These are phyloP conservation scores for Apodospora peruviana DNA, from an alignment of 495 filamentous ascomycete genomes.

Conservation along the genomic window DNA sequence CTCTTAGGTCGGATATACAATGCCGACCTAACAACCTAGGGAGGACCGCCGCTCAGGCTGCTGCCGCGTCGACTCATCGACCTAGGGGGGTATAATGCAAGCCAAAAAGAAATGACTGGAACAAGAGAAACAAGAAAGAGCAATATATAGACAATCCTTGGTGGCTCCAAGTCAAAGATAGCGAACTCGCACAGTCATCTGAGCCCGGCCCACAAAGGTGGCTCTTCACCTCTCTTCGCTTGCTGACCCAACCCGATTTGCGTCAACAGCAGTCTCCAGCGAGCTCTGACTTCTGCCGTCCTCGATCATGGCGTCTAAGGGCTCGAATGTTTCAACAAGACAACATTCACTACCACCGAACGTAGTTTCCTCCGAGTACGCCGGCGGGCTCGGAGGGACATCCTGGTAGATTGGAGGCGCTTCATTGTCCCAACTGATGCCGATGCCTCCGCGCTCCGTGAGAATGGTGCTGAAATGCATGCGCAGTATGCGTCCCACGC, in stretches of 20 bases:
- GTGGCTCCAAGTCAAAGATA: too few relatives aligned
- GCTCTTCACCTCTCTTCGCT: slow-evolving; percentile 16
- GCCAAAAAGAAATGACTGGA: neutral
- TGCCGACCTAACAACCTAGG: neutral
- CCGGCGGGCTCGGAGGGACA: slow-evolving; percentile 81
- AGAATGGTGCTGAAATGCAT: slow-evolving; percentile 83
- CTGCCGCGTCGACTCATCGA: too few relatives aligned
- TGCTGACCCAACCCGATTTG: neutral
- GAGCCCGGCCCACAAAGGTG: slow-evolving; percentile 5
- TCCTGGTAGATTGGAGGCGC: slow-evolving; percentile 92
- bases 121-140: neutral
- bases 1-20: neutral
- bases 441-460: slow-evolving; percentile 79
- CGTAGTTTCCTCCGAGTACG: slow-evolving; percentile 46
- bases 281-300: neutral
- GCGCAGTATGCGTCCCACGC: slow-evolving; percentile 81
- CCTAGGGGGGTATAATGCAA: neutral
- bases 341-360: slow-evolving; percentile 5
- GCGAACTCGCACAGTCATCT: neutral
- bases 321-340: slow-evolving; percentile 22
- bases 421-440: slow-evolving; percentile 97
- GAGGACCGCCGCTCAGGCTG: too few relatives aligned
- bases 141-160: too few relatives aligned
- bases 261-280: too few relatives aligned
- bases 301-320: slow-evolving; percentile 14